Conservation (phyloP, 768 basidiomycete species). For the Tephrocybe rancida region DNA sequence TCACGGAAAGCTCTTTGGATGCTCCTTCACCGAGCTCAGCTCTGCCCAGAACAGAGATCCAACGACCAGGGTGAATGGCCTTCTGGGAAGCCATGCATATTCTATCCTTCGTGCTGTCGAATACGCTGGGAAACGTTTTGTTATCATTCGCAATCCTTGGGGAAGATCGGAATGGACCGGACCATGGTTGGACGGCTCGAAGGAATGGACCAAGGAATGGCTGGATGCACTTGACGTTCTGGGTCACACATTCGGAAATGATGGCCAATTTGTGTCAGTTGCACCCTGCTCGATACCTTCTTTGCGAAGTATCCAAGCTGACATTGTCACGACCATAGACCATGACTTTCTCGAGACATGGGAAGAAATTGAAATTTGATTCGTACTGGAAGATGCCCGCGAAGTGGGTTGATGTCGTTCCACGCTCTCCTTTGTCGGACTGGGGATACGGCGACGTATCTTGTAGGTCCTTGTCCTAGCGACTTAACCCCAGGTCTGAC, state of each 20-base stretch:
- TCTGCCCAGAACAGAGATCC: not conserved
- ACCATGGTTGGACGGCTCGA: slow-evolving; percentile 55
- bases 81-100: slow-evolving; percentile 47
- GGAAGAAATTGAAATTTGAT: slow-evolving; percentile 40
- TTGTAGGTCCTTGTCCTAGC: not conserved
- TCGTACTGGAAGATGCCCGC: slow-evolving; percentile 38
- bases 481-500: not conserved
- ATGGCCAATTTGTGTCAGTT: slow-evolving; percentile 51
- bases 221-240: slow-evolving; percentile 40
- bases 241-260: slow-evolving; percentile 48
- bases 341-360: slow-evolving; percentile 37
- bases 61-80: slow-evolving; percentile 32
- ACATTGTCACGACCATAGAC: slow-evolving; percentile 19
- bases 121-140: slow-evolving; percentile 47
- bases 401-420: slow-evolving; percentile 32
- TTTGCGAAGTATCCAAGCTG: not conserved
- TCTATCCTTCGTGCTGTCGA: slow-evolving; percentile 50
- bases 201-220: slow-evolving; percentile 59
- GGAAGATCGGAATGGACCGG: slow-evolving; percentile 53
- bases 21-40: slow-evolving; percentile 33
- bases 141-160: slow-evolving; percentile 57
- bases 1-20: slow-evolving; percentile 51
- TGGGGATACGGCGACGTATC: not conserved
- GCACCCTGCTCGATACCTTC: not conserved
- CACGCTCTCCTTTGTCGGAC: not conserved